These are phyloP conservation scores for Prunus mira DNA, from an alignment of 306 rosid species.

Conservation along the genomic window DNA sequence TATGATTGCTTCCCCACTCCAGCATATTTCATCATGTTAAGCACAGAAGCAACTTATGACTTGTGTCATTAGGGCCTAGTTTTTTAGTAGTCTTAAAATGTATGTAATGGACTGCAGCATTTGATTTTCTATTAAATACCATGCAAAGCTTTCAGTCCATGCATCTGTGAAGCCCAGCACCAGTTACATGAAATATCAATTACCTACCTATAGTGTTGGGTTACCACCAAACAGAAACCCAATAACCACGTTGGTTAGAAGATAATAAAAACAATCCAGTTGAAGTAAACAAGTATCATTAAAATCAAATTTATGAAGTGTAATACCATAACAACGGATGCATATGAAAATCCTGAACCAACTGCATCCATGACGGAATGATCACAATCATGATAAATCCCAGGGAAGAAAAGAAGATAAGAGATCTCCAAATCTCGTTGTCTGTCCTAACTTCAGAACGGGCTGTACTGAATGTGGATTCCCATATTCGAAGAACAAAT, in stretches of 20 bases:
- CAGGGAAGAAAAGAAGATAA: constrained; percentile 56
- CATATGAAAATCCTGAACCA: constrained; percentile 63
- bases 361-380: constrained; percentile 80
- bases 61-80: background rate
- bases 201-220: background rate
- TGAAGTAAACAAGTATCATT: constrained; percentile 18
- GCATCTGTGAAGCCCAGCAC: background rate
- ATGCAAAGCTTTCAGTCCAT: background rate
- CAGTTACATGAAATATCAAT: background rate
- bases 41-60: background rate
- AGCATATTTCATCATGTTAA: background rate
- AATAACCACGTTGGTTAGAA: constrained; percentile 11
- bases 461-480: constrained; percentile 41
- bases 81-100: background rate
- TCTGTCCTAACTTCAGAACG: constrained; percentile 46
- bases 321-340: constrained; percentile 82
- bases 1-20: background rate
- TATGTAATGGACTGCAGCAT: background rate
- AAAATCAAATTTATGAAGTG: constrained; percentile 15
- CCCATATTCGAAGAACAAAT: constrained; percentile 54
- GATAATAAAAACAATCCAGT: constrained; percentile 6
- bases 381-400: constrained; percentile 62
- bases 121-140: background rate
- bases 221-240: constrained; percentile 25
- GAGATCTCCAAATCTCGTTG: constrained; percentile 55